Percentiles rank a stretch among this genome's conserved stretches.
Evolutionary conservation across 2,329 filamentous ascomycete genomes (phyloP).

Genomic region (Botryotinia narcissicola): DNA sequence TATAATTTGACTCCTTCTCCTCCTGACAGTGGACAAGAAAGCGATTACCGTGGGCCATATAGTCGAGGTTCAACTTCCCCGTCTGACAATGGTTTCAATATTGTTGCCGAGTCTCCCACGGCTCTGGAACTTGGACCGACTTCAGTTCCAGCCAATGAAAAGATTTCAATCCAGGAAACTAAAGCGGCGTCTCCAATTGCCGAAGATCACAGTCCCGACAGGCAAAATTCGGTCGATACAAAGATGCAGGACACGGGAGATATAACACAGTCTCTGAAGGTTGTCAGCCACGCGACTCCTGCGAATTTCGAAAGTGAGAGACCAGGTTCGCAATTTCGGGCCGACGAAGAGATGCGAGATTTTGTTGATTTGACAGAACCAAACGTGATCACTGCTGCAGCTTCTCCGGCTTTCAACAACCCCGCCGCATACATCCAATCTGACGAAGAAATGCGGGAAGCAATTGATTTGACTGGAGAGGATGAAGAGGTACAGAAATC

Average conservation of each 20-base stretch:
- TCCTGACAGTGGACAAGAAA: neutral
- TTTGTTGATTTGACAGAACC: neutral
- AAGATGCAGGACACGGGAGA: neutral
- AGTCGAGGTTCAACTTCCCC: neutral
- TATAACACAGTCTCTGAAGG: neutral
- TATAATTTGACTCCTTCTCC: conserved; percentile 8
- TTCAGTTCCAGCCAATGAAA: neutral
- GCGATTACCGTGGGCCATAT: too few species aligned
- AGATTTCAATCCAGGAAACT: neutral
- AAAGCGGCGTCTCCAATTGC: neutral
- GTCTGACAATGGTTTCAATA: neutral
- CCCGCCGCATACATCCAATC: neutral
- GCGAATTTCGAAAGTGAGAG: neutral
- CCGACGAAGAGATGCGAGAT: neutral
- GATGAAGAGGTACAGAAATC: neutral
- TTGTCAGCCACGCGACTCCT: neutral
- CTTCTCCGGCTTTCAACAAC: neutral
- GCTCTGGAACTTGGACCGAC: neutral
- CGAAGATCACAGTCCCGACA: neutral
- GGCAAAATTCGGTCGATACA: neutral
- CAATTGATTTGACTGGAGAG: neutral
- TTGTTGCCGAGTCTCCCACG: neutral
- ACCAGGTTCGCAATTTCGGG: too few species aligned
- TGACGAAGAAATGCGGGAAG: neutral
- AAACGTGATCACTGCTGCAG: neutral